Evolutionary conservation across 2,329 filamentous ascomycete genomes (phyloP).

Genomic region (Madurella mycetomatis): DNA sequence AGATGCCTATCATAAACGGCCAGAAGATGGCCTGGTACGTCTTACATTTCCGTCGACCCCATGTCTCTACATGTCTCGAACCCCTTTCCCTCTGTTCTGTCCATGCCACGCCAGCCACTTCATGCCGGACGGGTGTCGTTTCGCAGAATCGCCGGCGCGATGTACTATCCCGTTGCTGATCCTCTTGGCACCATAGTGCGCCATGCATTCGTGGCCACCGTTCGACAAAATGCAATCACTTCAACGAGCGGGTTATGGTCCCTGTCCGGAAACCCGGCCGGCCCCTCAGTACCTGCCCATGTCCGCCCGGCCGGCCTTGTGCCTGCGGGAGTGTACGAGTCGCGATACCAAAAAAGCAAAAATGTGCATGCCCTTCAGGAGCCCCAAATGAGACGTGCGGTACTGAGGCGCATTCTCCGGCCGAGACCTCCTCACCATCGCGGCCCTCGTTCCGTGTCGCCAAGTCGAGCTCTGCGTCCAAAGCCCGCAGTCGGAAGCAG

Average conservation of each 20-base stretch:
- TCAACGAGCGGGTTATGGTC: conserved; percentile 62
- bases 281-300: conserved; percentile 65
- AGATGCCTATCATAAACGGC: conserved; percentile 65
- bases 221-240: conserved; percentile 70
- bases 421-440: conserved; percentile 35
- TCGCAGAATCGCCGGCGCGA: background rate
- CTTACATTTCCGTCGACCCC: conserved; percentile 5
- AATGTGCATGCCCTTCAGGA: conserved; percentile 44
- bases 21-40: conserved; percentile 71
- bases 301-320: conserved; percentile 58
- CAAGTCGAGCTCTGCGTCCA: conserved; percentile 38
- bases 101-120: background rate
- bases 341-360: conserved; percentile 56
- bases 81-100: background rate
- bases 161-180: conserved; percentile 13
- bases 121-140: background rate
- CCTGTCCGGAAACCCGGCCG: conserved; percentile 68
- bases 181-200: conserved; percentile 44
- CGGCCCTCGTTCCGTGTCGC: conserved; percentile 42
- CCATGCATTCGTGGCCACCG: conserved; percentile 73
- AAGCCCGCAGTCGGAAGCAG: conserved; percentile 39
- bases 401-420: conserved; percentile 22
- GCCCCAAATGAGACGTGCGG: conserved; percentile 19
- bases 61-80: background rate
- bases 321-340: conserved; percentile 60